Conservation (phyloP, 768 basidiomycete species). For the Strobilomyces echinocephalus region DNA sequence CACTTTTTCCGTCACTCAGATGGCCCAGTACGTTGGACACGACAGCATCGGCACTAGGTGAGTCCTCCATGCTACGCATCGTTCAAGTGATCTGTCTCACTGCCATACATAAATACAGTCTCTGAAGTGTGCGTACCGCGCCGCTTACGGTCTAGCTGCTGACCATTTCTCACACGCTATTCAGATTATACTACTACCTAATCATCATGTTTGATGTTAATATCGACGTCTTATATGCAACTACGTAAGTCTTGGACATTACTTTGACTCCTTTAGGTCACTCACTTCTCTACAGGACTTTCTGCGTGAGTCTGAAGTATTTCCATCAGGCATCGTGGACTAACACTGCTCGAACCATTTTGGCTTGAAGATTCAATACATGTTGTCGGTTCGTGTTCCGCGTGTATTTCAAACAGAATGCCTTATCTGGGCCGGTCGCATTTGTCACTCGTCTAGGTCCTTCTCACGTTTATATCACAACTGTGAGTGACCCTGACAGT, state of each 20-base stretch:
- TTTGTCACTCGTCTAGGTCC: slow-evolving; percentile 11
- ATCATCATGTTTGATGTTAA: slow-evolving; percentile 22
- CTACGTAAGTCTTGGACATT: slow-evolving; percentile 16
- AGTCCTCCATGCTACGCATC: neutral
- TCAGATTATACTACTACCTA: slow-evolving; percentile 28
- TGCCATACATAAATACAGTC: slow-evolving; percentile 9
- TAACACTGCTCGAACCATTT: neutral
- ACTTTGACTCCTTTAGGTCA: too few species aligned
- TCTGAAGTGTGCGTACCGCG: slow-evolving; percentile 21
- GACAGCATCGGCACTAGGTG: slow-evolving; percentile 22
- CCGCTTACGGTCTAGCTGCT: neutral
- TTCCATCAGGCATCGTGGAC: neutral
- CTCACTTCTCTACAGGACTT: slow-evolving; percentile 19
- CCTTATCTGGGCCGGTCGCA: neutral
- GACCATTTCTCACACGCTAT: slow-evolving; percentile 7
- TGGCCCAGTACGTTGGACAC: slow-evolving; percentile 22
- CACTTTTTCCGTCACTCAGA: neutral
- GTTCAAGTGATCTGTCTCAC: slow-evolving; percentile 4
- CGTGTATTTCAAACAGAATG: neutral
- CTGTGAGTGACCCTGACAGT: slow-evolving; percentile 14
- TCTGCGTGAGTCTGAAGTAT: slow-evolving; percentile 26
- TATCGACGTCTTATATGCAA: slow-evolving; percentile 23
- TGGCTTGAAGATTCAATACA: slow-evolving; percentile 19
- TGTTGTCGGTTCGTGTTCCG: slow-evolving; percentile 20
- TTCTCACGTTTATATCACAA: slow-evolving; percentile 24